These are phyloP conservation scores for Stemphylium lycopersici DNA, from an alignment of 2,329 filamentous ascomycete species.

Conservation along the genomic window DNA sequence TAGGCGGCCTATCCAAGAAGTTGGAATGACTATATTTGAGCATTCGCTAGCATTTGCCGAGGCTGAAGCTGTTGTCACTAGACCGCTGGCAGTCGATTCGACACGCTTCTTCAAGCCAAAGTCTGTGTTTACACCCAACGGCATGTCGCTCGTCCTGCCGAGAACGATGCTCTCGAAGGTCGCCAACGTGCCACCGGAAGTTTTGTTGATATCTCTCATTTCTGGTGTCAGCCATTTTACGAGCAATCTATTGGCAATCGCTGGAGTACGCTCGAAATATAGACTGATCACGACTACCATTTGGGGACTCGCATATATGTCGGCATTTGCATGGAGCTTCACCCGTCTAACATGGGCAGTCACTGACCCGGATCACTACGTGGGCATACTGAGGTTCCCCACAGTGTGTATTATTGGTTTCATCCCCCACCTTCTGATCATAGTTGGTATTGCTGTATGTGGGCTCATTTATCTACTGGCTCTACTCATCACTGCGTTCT, in stretches of 20 bases:
- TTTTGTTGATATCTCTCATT: conserved; percentile 84
- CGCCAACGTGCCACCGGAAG: conserved; percentile 88
- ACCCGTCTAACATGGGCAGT: conserved; percentile 47
- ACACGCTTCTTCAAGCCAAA: conserved; percentile 53
- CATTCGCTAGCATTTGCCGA: conserved; percentile 96
- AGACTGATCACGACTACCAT: conserved; percentile 86
- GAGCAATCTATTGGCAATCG: conserved; percentile 80
- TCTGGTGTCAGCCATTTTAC: conserved; percentile 87
- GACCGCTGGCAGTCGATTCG: conserved; percentile 77
- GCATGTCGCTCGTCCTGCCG: conserved; percentile 48
- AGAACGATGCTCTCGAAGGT: conserved; percentile 73
- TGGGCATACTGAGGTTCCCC: conserved; percentile 82
- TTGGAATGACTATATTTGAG: conserved; percentile 95
- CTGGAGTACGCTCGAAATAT: conserved; percentile 78
- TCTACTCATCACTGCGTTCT: conserved; percentile 74
- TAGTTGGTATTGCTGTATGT: conserved; percentile 79
- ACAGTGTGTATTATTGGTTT: conserved; percentile 96
- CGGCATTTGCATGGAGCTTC: conserved; percentile 79
- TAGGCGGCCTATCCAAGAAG: conserved; percentile 78
- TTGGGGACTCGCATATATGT: conserved; percentile 91
- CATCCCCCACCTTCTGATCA: conserved; percentile 87
- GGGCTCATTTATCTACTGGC: conserved; percentile 78
- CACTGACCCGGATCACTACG: conserved; percentile 56
- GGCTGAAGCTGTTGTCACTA: conserved; percentile 85
- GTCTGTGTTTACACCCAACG: conserved; percentile 51